These are phyloP conservation scores for Larix sibirica DNA, from an alignment of 83 land plant genomes.

Conservation along the genomic window DNA sequence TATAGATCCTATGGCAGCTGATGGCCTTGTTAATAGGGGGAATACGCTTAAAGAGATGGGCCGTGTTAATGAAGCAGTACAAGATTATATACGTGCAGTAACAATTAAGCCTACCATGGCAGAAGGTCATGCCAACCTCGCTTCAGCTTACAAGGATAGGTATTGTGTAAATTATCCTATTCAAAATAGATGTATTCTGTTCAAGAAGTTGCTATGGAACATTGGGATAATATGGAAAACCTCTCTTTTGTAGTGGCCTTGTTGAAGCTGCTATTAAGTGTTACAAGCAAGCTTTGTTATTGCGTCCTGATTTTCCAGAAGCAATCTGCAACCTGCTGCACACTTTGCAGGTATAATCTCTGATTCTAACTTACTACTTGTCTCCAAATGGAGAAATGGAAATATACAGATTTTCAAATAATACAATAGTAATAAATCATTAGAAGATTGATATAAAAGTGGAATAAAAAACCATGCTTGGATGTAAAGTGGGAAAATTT, in stretches of 20 bases:
- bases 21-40: slow-evolving; percentile 95
- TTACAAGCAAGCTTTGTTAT: slow-evolving; percentile 84
- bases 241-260: slow-evolving; percentile 65
- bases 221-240: background rate
- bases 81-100: slow-evolving; percentile 95
- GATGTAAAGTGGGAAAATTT: background rate
- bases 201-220: background rate
- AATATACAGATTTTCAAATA: background rate
- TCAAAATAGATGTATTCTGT: background rate
- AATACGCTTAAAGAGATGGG: slow-evolving; percentile 97
- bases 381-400: background rate
- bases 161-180: slow-evolving; percentile 15
- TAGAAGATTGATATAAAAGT: background rate
- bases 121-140: slow-evolving; percentile 99
- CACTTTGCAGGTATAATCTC: slow-evolving; percentile 82
- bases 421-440: background rate
- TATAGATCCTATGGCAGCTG: slow-evolving; percentile 96
- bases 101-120: slow-evolving; percentile 91
- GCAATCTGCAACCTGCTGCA: slow-evolving; percentile 98
- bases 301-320: slow-evolving; percentile 97
- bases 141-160: slow-evolving; percentile 99
- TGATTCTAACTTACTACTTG: no score
- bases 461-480: background rate
- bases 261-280: slow-evolving; percentile 96
- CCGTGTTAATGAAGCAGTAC: slow-evolving; percentile 96